Evolutionary conservation across 305 asterid species (phyloP).

Genomic region (Ilex paraguariensis): DNA sequence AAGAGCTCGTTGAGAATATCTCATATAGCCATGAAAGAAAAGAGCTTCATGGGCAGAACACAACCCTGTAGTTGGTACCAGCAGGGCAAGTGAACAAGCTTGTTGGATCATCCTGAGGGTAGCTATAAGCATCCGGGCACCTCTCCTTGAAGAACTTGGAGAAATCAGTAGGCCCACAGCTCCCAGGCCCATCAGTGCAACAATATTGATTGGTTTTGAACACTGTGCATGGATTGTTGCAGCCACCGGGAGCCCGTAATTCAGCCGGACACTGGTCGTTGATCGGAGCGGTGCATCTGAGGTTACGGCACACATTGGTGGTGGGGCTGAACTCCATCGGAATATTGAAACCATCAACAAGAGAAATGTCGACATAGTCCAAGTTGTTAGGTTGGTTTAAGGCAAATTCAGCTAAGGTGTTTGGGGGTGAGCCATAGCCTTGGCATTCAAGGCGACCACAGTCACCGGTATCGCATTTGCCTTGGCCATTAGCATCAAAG

Average conservation of each 20-base stretch:
- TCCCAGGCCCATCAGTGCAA: slow-evolving; percentile 27
- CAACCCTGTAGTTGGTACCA: slow-evolving; percentile 18
- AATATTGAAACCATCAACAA: slow-evolving; percentile 42
- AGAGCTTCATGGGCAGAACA: slow-evolving; percentile 12
- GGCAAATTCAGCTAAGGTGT: slow-evolving; percentile 39
- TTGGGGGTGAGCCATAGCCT: slow-evolving; percentile 30
- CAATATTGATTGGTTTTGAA: slow-evolving; percentile 24
- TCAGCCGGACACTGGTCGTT: no score
- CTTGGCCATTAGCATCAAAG: slow-evolving; percentile 32
- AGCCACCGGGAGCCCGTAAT: slow-evolving; percentile 22
- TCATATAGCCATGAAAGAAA: no score
- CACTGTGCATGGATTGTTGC: slow-evolving; percentile 39
- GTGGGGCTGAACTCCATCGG: slow-evolving; percentile 4
- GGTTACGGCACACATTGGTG: no score
- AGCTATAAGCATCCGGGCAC: slow-evolving; percentile 15
- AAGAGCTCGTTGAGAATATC: neutral
- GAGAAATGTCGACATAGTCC: slow-evolving; percentile 41
- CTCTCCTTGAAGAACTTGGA: slow-evolving; percentile 35
- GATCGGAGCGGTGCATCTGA: no score
- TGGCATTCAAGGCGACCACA: slow-evolving; percentile 33
- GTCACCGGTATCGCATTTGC: slow-evolving; percentile 45
- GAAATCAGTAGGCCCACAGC: slow-evolving; percentile 14
- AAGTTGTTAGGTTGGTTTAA: slow-evolving; percentile 27
- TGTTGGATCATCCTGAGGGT: slow-evolving; percentile 13
- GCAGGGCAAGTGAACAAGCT: slow-evolving; percentile 15